These are phyloP conservation scores for Coprinellus micaceus DNA, from an alignment of 768 basidiomycete genomes.

Conservation along the genomic window DNA sequence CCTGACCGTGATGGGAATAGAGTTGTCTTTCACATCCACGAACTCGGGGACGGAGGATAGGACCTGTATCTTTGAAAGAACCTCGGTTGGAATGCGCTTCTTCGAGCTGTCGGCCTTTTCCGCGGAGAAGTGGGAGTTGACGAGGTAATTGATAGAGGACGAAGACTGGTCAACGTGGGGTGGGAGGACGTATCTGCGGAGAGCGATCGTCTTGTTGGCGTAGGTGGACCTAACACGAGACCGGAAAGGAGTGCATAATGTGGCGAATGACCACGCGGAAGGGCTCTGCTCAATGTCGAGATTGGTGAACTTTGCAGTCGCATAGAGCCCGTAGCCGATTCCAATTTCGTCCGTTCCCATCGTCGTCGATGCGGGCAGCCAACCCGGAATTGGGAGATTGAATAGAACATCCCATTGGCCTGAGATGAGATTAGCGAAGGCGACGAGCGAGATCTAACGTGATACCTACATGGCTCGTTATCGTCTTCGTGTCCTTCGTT, in stretches of 20 bases:
- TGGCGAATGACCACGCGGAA: constrained; percentile 42
- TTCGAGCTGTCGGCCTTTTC: constrained; percentile 14
- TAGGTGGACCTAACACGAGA: constrained; percentile 39
- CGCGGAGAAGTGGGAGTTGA: constrained; percentile 34
- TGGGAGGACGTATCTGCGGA: constrained; percentile 54
- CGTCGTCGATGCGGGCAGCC: constrained; percentile 67
- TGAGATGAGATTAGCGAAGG: constrained; percentile 16
- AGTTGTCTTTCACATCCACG: constrained; percentile 41
- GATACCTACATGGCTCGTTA: constrained; percentile 44
- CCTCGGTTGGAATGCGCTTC: constrained; percentile 42
- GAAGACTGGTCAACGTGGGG: constrained; percentile 32
- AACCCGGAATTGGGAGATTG: constrained; percentile 82
- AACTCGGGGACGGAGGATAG: constrained; percentile 59
- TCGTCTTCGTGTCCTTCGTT: constrained; percentile 63
- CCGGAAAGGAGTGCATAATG: constrained; percentile 55
- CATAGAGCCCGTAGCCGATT: constrained; percentile 63
- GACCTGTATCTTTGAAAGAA: constrained; percentile 63
- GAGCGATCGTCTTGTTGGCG: constrained; percentile 38
- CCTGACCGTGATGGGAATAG: constrained; percentile 55
- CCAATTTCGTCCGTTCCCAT: constrained; percentile 54
- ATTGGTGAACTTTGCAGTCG: constrained; percentile 56
- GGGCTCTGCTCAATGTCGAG: constrained; percentile 36
- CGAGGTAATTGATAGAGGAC: constrained; percentile 38
- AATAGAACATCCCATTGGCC: constrained; percentile 74
- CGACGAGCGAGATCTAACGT: not conserved